These are phyloP conservation scores for Graphilbum sp. DNA, from an alignment of 2,329 filamentous ascomycete species.

Conservation along the genomic window DNA sequence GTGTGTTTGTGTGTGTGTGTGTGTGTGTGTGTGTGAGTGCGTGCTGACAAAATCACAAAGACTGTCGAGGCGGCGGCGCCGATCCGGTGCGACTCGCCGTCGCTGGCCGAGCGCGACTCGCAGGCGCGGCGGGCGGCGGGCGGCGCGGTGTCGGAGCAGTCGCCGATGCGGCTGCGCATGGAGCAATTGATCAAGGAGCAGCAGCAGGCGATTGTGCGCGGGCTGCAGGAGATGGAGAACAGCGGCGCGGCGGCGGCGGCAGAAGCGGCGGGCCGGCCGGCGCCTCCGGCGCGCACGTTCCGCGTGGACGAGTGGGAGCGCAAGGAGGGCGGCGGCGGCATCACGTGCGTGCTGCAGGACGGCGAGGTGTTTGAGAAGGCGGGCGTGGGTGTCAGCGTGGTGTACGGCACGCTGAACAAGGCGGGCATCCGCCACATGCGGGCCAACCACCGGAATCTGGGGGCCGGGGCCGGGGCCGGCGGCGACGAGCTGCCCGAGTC, in stretches of 20 bases:
- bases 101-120: slow-evolving; percentile 73
- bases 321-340: slow-evolving; percentile 78
- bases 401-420: slow-evolving; percentile 80
- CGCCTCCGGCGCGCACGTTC: slow-evolving; percentile 35
- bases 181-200: slow-evolving; percentile 90
- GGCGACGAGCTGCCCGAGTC: slow-evolving; percentile 47
- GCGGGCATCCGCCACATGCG: slow-evolving; percentile 86
- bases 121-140: slow-evolving; percentile 63
- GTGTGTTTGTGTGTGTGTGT: too few relatives aligned
- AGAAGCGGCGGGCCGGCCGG: slow-evolving; percentile 1
- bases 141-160: slow-evolving; percentile 47
- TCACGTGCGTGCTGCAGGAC: slow-evolving; percentile 87
- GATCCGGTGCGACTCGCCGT: slow-evolving; percentile 40
- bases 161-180: slow-evolving; percentile 96
- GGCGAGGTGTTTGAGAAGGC: slow-evolving; percentile 97
- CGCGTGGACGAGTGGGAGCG: slow-evolving; percentile 73
- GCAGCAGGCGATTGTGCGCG: slow-evolving; percentile 72
- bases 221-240: slow-evolving; percentile 51
- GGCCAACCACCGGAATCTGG: slow-evolving; percentile 83
- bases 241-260: slow-evolving; percentile 5
- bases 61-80: slow-evolving; percentile 28
- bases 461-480: slow-evolving; percentile 27
- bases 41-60: too few relatives aligned
- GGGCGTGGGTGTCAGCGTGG: slow-evolving; percentile 85
- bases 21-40: too few relatives aligned